Conservation (phyloP, 352 stramenopile species). For the Pythium monospermum region DNA sequence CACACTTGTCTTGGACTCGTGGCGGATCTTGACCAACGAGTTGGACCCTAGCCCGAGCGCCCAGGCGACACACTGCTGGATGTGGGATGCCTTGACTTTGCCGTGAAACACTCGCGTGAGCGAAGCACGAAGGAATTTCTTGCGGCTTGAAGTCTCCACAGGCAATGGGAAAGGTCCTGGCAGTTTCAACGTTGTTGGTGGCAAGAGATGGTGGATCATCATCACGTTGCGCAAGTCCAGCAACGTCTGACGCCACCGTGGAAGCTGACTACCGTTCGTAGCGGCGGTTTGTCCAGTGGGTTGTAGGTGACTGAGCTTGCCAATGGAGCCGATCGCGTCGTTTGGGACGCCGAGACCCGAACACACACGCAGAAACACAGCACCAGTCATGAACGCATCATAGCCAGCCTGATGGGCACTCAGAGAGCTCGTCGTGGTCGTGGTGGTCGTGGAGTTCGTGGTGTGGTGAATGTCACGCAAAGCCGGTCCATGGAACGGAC, state of each 20-base stretch:
- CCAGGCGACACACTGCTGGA: constrained; percentile 65
- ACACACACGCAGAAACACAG: constrained; percentile 66
- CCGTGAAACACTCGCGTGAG: constrained; percentile 40
- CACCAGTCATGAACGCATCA: constrained; percentile 77
- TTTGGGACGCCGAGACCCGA: constrained; percentile 54
- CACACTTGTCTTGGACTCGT: constrained; percentile 15
- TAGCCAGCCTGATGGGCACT: constrained; percentile 66
- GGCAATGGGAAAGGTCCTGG: constrained; percentile 9
- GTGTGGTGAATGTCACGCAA: constrained; percentile 12
- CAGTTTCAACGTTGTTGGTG: constrained; percentile 12
- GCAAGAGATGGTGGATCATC: constrained; percentile 55
- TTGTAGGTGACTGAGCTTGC: neutral
- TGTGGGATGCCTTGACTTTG: constrained; percentile 62
- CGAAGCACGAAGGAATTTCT: constrained; percentile 45
- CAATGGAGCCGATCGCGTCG: constrained; percentile 36
- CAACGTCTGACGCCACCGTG: constrained; percentile 22
- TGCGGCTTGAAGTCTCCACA: constrained; percentile 38
- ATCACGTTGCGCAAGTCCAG: constrained; percentile 36
- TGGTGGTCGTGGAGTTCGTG: neutral
- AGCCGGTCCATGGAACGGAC: constrained; percentile 61
- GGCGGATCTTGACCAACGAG: constrained; percentile 12
- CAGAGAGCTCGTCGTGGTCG: neutral
- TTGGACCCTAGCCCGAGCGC: constrained; percentile 29
- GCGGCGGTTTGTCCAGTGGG: too few relatives aligned
- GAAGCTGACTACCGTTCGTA: neutral